Evolutionary conservation across 2,329 filamentous ascomycete genomes (phyloP).

Genomic region (Zopfia rhizophila): DNA sequence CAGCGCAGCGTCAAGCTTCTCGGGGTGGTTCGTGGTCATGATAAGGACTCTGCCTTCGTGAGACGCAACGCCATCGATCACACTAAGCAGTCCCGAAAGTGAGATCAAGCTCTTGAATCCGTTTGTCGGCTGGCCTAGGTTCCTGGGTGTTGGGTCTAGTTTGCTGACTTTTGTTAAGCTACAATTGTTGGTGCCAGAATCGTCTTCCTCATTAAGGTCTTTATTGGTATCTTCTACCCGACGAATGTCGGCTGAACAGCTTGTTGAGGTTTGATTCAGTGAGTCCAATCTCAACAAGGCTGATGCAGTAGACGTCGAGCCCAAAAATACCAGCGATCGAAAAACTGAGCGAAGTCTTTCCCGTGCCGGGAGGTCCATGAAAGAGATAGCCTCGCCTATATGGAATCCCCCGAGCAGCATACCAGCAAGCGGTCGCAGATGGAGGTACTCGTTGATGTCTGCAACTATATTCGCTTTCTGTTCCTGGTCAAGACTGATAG

Average conservation of each 20-base stretch:
- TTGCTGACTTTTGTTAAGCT: too few relatives aligned
- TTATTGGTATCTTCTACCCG: too few relatives aligned
- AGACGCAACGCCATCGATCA: conserved; percentile 80
- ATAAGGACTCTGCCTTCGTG: conserved; percentile 80
- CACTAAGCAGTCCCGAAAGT: conserved; percentile 79
- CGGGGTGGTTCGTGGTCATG: conserved; percentile 80
- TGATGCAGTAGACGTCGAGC: conserved; percentile 75
- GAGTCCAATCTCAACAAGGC: conserved; percentile 59
- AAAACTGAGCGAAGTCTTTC: too few relatives aligned
- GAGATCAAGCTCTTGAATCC: conserved; percentile 68
- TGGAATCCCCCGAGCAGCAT: conserved; percentile 54
- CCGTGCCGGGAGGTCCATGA: too few relatives aligned
- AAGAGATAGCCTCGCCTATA: conserved; percentile 52
- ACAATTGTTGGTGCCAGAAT: too few relatives aligned
- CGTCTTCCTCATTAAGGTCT: too few relatives aligned
- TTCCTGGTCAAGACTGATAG: conserved; percentile 73
- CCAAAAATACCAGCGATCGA: too few relatives aligned
- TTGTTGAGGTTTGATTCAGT: too few relatives aligned
- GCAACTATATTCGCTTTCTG: conserved; percentile 72
- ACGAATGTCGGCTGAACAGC: conserved; percentile 49
- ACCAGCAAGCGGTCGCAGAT: conserved; percentile 70
- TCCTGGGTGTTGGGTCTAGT: conserved; percentile 7
- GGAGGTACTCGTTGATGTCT: conserved; percentile 79
- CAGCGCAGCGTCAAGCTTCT: conserved; percentile 75
- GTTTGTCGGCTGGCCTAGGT: conserved; percentile 10